Conservation (phyloP, 164 flowering plant genomes). For the Dillenia turbinata region DNA sequence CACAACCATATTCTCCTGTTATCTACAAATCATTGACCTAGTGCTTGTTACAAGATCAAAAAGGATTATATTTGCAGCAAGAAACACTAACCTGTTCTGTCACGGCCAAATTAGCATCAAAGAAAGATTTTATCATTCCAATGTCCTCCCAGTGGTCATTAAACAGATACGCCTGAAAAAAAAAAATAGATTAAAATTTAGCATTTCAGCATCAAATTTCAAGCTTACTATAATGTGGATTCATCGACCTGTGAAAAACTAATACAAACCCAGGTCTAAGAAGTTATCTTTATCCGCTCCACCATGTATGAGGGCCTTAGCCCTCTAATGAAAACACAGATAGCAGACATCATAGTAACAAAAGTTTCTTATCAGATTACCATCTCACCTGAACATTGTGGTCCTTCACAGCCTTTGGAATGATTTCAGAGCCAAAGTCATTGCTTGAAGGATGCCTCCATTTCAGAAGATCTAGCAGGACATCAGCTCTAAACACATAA, state of each 20-base stretch:
- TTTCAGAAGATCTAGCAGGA: constrained; percentile 57
- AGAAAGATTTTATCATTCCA: constrained; percentile 86
- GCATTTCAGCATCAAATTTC: neutral
- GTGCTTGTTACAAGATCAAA: neutral
- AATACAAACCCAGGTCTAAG: no score
- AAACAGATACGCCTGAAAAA: constrained; percentile 76
- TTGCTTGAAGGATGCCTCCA: constrained; percentile 59
- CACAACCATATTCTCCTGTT: no score
- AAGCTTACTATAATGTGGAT: neutral
- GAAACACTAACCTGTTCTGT: constrained; percentile 63
- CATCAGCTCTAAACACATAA: constrained; percentile 75
- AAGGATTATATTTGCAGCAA: neutral
- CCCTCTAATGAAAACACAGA: no score
- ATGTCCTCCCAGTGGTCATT: constrained; percentile 99
- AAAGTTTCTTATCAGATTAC: no score
- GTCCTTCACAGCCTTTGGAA: constrained; percentile 64
- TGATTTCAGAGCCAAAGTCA: constrained; percentile 89
- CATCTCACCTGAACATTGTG: constrained; percentile 64
- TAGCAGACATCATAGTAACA: neutral
- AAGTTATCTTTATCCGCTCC: no score
- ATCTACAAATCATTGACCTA: no score
- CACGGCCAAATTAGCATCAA: constrained; percentile 89
- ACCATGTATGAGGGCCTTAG: no score
- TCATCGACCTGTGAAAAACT: no score
- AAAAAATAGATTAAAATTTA: neutral